Conservation (phyloP, 345 rosid genomes). For the Gossypium turneri region DNA sequence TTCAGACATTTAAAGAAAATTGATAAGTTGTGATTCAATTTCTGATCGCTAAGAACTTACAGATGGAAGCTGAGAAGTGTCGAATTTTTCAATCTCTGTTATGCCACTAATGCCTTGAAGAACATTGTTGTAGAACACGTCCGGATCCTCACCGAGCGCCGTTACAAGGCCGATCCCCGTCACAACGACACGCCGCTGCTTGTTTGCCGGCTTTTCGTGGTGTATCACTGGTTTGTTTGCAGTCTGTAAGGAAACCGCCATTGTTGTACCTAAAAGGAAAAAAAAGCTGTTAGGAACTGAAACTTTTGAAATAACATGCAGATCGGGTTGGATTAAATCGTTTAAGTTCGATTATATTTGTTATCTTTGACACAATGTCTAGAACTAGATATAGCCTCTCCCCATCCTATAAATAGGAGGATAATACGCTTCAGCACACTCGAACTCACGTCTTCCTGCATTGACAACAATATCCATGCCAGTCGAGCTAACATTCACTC, state of each 20-base stretch:
- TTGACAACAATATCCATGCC: too few relatives aligned
- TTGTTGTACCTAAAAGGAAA: slow-evolving; percentile 39
- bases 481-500: too few relatives aligned
- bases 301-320: neutral
- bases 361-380: too few relatives aligned
- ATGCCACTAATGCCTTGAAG: slow-evolving; percentile 86
- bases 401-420: too few relatives aligned
- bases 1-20: neutral
- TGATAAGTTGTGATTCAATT: neutral
- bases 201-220: slow-evolving; percentile 51
- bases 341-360: too few relatives aligned
- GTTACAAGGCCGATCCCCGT: slow-evolving; percentile 88
- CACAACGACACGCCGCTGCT: slow-evolving; percentile 81
- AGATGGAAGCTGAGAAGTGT: slow-evolving; percentile 68
- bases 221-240: slow-evolving; percentile 37
- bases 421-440: rapidly evolving
- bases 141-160: slow-evolving; percentile 74
- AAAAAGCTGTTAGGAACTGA: neutral
- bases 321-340: too few relatives aligned
- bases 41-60: slow-evolving; percentile 24
- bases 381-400: too few relatives aligned
- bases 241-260: slow-evolving; percentile 56
- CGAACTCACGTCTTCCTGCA: too few relatives aligned
- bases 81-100: slow-evolving; percentile 72
- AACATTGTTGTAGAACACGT: slow-evolving; percentile 71